phyloP scores from a whole-genome alignment of 768 basidiomycete genomes.

The Macrolepiota dolichaula region DNA sequence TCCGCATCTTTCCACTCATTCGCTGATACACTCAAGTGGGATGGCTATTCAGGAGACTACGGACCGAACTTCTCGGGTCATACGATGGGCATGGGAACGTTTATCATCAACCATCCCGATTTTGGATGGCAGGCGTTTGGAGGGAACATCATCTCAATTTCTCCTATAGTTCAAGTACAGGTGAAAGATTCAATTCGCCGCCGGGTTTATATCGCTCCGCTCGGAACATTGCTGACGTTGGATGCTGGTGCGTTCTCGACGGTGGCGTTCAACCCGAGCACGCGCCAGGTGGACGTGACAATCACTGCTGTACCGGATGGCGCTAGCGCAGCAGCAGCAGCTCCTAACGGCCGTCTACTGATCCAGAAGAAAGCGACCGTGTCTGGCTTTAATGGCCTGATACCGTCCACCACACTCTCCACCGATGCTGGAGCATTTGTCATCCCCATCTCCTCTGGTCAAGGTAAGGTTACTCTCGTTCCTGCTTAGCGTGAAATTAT shows the following conservation, averaged over 20 bases:
- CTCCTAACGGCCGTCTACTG: conserved; percentile 42
- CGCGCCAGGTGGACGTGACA: conserved; percentile 35
- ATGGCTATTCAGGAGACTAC: conserved; percentile 57
- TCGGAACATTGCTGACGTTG: conserved; percentile 41
- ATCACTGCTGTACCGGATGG: conserved; percentile 38
- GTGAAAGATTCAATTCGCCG: conserved; percentile 46
- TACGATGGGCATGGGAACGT: conserved; percentile 45
- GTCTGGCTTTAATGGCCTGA: conserved; percentile 35
- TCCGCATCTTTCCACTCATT: conserved; percentile 60
- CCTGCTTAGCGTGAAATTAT: neutral
- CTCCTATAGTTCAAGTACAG: conserved; percentile 39
- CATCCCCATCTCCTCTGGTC: conserved; percentile 38
- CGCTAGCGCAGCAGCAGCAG: conserved; percentile 36
- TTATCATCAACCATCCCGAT: conserved; percentile 48
- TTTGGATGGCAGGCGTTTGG: conserved; percentile 65
- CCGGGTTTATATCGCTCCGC: conserved; percentile 48
- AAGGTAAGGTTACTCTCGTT: conserved; percentile 30
- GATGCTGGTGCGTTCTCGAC: conserved; percentile 51
- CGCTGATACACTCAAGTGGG: conserved; percentile 53
- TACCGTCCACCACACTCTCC: conserved; percentile 31
- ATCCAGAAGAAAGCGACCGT: conserved; percentile 39
- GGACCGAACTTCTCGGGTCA: conserved; percentile 59
- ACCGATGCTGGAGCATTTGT: conserved; percentile 46
- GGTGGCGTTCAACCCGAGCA: conserved; percentile 36
- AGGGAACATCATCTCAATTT: conserved; percentile 39